A percentile compares a stretch with the other conserved stretches of the same genome.
Evolutionary conservation across 495 filamentous ascomycete species (phyloP).

Genomic region (Hyaloscypha finlandica): DNA sequence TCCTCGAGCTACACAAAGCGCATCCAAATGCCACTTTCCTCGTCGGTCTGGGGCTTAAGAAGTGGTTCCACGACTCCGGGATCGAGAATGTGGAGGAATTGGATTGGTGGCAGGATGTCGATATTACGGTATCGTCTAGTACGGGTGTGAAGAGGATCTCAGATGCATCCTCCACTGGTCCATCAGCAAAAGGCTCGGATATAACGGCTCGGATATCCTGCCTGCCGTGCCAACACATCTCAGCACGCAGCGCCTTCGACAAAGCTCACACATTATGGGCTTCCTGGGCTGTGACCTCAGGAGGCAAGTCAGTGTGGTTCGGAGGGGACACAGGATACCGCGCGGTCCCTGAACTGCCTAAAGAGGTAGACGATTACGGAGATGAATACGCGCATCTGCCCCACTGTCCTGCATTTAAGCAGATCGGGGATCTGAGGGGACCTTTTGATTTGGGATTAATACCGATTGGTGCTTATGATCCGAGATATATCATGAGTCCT

Average conservation of each 20-base stretch:
- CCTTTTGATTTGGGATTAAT: conserved; percentile 93
- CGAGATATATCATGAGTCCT: conserved; percentile 70
- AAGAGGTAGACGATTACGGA: conserved; percentile 70
- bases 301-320: conserved; percentile 74
- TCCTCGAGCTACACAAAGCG: conserved; percentile 66
- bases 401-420: conserved; percentile 80
- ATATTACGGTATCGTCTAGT: conserved; percentile 61
- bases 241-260: conserved; percentile 68
- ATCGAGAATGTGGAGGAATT: conserved; percentile 81
- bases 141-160: conserved; percentile 37
- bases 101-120: conserved; percentile 93
- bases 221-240: conserved; percentile 85
- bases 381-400: conserved; percentile 68
- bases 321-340: conserved; percentile 83
- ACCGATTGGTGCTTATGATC: conserved; percentile 90
- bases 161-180: conserved; percentile 22
- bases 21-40: conserved; percentile 88
- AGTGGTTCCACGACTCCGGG: conserved; percentile 73
- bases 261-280: conserved; percentile 75
- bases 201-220: conserved; percentile 80
- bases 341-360: conserved; percentile 68
- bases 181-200: conserved; percentile 24
- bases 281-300: conserved; percentile 80
- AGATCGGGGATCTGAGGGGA: conserved; percentile 80
- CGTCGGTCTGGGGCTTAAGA: conserved; percentile 81